phyloP scores from a whole-genome alignment of 495 filamentous ascomycete genomes.

The Aspergillus cristatus region DNA sequence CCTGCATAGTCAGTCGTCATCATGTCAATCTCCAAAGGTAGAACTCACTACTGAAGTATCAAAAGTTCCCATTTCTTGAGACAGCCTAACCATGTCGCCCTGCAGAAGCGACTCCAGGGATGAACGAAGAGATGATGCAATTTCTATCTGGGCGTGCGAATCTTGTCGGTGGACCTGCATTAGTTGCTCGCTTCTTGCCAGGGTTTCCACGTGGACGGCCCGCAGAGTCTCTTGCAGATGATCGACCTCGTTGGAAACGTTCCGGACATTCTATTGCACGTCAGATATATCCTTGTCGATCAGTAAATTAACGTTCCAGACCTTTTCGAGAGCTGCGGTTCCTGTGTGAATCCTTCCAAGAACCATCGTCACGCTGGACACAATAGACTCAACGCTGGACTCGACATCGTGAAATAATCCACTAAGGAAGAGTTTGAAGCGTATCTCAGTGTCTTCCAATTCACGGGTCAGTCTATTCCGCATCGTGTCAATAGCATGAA shows the following conservation, averaged over 20 bases:
- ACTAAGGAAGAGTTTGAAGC: conserved; percentile 18
- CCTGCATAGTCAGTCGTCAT: conserved; percentile 13
- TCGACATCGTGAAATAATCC: conserved; percentile 24
- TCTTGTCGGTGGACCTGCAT: conserved; percentile 16
- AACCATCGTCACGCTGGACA: conserved; percentile 12
- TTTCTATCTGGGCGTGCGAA: conserved; percentile 16
- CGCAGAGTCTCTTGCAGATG: conserved; percentile 22
- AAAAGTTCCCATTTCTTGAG: conserved; percentile 20
- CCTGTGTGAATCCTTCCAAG: conserved; percentile 17
- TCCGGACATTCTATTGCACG: conserved; percentile 24
- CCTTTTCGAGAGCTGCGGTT: conserved; percentile 23
- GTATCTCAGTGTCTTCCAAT: conserved; percentile 23
- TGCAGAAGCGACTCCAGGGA: conserved; percentile 20
- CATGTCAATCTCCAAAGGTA: not conserved
- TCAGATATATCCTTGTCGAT: conserved; percentile 4
- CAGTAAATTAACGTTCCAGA: conserved; percentile 8
- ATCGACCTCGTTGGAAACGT: conserved; percentile 18
- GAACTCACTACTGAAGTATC: conserved; percentile 24
- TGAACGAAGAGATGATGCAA: conserved; percentile 19
- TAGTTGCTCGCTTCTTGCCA: conserved; percentile 17
- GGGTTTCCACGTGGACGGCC: conserved; percentile 24
- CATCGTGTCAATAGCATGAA: conserved; percentile 20
- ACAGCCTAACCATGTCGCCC: conserved; percentile 16
- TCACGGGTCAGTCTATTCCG: conserved; percentile 24
- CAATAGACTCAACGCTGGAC: conserved; percentile 11